Conservation (phyloP, 345 rosid species). For the Heritiera littoralis region DNA sequence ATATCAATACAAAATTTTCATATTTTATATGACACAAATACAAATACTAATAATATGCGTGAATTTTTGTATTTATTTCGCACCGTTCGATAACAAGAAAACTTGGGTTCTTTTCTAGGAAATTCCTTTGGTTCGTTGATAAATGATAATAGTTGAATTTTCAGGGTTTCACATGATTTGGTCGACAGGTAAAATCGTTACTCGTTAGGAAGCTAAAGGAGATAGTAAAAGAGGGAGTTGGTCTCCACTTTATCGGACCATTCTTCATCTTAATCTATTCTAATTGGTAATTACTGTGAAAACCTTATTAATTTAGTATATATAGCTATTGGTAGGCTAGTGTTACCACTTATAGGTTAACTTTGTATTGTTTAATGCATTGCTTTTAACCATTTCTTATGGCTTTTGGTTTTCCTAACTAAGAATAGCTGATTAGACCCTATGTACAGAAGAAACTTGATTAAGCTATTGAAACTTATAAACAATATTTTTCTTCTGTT, state of each 20-base stretch:
- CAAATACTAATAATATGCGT: too few species aligned
- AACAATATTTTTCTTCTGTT: not conserved
- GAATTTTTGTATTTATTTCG: too few species aligned
- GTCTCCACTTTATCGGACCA: constrained; percentile 53
- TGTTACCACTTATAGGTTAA: not conserved
- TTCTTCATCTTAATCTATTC: not conserved
- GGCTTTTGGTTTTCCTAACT: not conserved
- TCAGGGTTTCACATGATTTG: constrained; percentile 36
- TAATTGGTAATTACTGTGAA: not conserved
- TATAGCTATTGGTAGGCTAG: not conserved
- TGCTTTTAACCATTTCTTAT: not conserved
- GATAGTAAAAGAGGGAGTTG: constrained; percentile 36
- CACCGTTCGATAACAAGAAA: constrained; percentile 13
- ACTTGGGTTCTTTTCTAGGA: not conserved
- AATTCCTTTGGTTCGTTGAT: not conserved
- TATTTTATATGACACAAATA: too few species aligned
- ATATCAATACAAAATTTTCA: too few species aligned
- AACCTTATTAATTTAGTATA: not conserved
- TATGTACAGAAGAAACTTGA: not conserved
- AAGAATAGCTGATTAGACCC: not conserved
- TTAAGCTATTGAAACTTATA: not conserved
- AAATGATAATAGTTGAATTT: constrained; percentile 5
- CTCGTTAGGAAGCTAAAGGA: constrained; percentile 32
- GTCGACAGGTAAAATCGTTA: constrained; percentile 79
- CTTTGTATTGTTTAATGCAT: not conserved